Base-by-base conservation (phyloP, 2,329 filamentous ascomycete genomes). In the Pseudogymnoascus destructans region DNA sequence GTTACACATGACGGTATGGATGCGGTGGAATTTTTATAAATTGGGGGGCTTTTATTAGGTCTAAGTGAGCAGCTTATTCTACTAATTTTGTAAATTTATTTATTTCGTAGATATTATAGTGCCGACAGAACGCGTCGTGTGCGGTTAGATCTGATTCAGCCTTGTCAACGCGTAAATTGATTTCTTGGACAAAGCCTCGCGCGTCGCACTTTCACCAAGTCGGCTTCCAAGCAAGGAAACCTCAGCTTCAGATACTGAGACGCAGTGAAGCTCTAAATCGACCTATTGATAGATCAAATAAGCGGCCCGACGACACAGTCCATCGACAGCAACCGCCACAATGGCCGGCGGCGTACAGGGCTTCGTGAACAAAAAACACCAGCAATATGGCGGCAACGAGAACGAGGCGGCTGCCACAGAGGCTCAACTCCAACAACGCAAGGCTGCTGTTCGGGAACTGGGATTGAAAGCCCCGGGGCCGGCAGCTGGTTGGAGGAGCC, bases 131-230 rank as follows among this genome's bases (percentile, higher is more conserved):
- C 42, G 42, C 42, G 42, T 52, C 9, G 9, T 10, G 3, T 10
- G 30, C 42, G 42, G 42, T 30, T 52, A 52, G 42, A 3, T 17
- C 2, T 17, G 23, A n/a, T 52, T 52, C 42, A 52, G 42, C 42
- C 42, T 52, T 52, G 42, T 7, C 8, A 30, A 52, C 42, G 42
- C 42, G 42, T 52, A 52, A 30, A 52, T 52, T 30, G 25, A 52
- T 40, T 40, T 5, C 38, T 33, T 40, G 3, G 19, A 5, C 6
- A 8, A n/a, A 49, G 23, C 42, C 42, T 52, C 42, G 42, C 23
- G 42, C 23, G 42, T 52, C 23, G 8, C 42, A 52, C 23, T 52
- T 52, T 52, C 42, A 52, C n/a, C 42, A 17, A 27, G 42, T 52
- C 42, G 23, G 42, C n/a, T 5, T 17, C 9, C n/a, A 5, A 30